Evolutionary conservation across 805 yeast genomes (phyloP).

Genomic region (Metschnikowia lochheadii): DNA sequence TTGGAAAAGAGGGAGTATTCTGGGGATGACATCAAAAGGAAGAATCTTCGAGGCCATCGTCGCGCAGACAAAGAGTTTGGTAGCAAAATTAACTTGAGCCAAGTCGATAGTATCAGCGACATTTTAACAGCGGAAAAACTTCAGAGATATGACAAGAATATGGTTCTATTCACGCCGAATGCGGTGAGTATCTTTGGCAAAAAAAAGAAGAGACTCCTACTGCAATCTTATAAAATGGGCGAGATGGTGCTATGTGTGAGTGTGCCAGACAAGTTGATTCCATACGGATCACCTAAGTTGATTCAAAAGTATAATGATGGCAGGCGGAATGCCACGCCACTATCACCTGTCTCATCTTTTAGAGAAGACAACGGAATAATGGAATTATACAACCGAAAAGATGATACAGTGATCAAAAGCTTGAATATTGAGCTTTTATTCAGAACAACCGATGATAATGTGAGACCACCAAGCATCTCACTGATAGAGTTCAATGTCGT

Average conservation of each 20-base stretch:
- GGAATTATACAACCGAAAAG: conserved; percentile 29
- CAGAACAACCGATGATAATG: conserved; percentile 19
- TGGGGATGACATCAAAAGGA: conserved; percentile 29
- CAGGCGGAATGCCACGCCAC: neutral
- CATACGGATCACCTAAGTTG: conserved; percentile 36
- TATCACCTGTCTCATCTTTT: conserved; percentile 5
- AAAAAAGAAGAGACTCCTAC: conserved; percentile 35
- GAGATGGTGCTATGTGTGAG: conserved; percentile 28
- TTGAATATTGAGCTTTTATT: conserved; percentile 29
- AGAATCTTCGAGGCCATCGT: conserved; percentile 22
- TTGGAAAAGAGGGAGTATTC: conserved; percentile 25
- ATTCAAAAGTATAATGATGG: conserved; percentile 35
- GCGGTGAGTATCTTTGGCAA: conserved; percentile 27
- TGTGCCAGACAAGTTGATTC: conserved; percentile 32
- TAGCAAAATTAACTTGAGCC: conserved; percentile 5
- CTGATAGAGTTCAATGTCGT: conserved; percentile 35
- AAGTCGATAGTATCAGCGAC: conserved; percentile 17
- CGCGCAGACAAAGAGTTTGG: conserved; percentile 1
- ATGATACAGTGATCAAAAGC: conserved; percentile 18
- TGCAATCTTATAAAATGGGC: conserved; percentile 33
- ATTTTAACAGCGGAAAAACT: conserved; percentile 23
- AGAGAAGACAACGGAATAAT: conserved; percentile 21
- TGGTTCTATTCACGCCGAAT: conserved; percentile 12
- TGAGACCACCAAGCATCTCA: conserved; percentile 32
- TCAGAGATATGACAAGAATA: neutral